Conservation (phyloP, 2,329 filamentous ascomycete genomes). For the Dryadomyces quercus-mongolicae region DNA sequence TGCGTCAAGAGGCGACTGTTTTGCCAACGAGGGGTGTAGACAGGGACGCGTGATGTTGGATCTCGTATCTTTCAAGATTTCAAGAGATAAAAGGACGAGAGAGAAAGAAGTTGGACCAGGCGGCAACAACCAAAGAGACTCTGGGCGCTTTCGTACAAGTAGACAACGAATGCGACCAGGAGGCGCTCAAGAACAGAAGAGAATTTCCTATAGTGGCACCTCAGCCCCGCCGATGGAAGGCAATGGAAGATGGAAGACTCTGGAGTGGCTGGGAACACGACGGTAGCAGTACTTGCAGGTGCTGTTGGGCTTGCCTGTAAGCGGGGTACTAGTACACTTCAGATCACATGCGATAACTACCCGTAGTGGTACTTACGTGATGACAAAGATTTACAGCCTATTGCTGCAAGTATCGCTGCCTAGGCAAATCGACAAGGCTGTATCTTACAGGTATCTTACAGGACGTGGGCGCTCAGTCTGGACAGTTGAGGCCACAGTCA, state of each 20-base stretch:
- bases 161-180: background rate
- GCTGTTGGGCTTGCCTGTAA: background rate
- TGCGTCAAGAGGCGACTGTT: too few relatives aligned
- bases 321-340: background rate
- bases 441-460: too few relatives aligned
- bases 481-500: too few relatives aligned
- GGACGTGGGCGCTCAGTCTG: too few relatives aligned
- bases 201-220: conserved; percentile 8
- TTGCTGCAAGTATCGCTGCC: too few relatives aligned
- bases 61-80: background rate
- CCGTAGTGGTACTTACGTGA: background rate
- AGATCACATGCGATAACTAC: background rate
- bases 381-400: background rate
- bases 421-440: too few relatives aligned
- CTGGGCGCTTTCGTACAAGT: background rate
- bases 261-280: conserved; percentile 8
- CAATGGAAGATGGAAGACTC: conserved; percentile 15
- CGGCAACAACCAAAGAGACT: background rate
- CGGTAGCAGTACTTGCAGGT: background rate
- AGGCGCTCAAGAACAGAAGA: background rate
- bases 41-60: background rate
- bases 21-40: too few relatives aligned
- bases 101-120: background rate
- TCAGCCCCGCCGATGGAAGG: conserved; percentile 14
- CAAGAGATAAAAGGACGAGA: background rate